These are phyloP conservation scores for Phytophthora melonis DNA, from an alignment of 352 stramenopile species.

Conservation along the genomic window DNA sequence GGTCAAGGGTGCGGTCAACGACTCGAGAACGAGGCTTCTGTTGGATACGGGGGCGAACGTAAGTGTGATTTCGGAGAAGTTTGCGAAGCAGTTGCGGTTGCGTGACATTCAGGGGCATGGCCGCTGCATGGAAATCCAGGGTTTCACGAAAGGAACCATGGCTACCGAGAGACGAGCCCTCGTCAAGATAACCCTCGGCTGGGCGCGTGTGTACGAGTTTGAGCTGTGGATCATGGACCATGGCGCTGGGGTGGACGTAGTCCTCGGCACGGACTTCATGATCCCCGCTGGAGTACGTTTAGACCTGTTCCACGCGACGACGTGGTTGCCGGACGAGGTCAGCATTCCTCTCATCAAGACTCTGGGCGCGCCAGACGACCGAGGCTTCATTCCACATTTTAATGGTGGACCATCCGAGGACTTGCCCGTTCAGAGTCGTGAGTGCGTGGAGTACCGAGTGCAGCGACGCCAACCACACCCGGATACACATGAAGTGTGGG, in stretches of 20 bases:
- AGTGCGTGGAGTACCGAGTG: neutral
- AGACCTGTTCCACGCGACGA: neutral
- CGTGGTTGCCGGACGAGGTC: neutral
- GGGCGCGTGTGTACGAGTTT: neutral
- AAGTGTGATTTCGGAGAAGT: too few species aligned
- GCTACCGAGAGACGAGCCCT: neutral
- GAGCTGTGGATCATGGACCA: neutral
- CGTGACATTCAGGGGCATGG: too few species aligned
- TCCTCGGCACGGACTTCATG: neutral
- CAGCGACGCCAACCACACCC: neutral
- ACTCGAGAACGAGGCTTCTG: neutral
- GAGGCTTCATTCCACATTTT: neutral
- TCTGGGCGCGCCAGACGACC: neutral
- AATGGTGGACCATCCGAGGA: neutral
- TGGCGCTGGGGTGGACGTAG: neutral
- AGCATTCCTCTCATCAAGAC: neutral
- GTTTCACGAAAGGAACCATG: neutral
- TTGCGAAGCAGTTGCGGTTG: too few species aligned
- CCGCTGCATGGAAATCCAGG: neutral
- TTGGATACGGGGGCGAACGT: too few species aligned
- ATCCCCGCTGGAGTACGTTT: neutral
- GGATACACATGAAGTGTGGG: neutral
- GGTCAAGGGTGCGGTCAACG: constrained; percentile 2
- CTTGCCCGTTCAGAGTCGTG: neutral
- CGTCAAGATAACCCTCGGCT: neutral